Conservation (phyloP, 2,329 filamentous ascomycete species). For the Westerdykella ornata region DNA sequence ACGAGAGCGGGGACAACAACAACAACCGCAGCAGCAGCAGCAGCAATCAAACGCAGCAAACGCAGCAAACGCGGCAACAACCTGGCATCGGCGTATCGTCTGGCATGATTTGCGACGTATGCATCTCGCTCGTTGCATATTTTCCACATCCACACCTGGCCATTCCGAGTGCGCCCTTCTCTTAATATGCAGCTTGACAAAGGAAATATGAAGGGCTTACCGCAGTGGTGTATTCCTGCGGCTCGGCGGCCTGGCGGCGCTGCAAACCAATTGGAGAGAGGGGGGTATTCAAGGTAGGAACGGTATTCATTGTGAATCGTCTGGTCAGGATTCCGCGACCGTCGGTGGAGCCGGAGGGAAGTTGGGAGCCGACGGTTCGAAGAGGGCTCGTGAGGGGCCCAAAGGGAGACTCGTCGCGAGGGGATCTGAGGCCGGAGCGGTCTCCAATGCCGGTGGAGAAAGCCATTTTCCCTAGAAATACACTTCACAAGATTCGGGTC, state of each 20-base stretch:
- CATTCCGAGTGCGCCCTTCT: conserved; percentile 2
- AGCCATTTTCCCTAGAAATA: conserved; percentile 48
- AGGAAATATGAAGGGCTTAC: conserved; percentile 37
- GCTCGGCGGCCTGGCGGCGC: conserved; percentile 49
- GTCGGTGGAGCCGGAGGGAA: conserved; percentile 56
- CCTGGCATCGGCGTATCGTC: no score
- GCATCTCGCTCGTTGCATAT: no score
- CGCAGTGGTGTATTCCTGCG: conserved; percentile 48
- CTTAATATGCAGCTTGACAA: background rate
- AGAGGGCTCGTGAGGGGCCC: conserved; percentile 65
- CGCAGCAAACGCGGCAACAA: no score
- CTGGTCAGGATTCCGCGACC: conserved; percentile 72
- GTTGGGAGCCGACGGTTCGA: conserved; percentile 58
- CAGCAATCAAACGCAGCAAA: background rate
- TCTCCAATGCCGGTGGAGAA: conserved; percentile 57
- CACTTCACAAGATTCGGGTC: conserved; percentile 25
- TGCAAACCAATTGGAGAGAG: conserved; percentile 55
- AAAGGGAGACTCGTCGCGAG: conserved; percentile 68
- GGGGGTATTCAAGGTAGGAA: conserved; percentile 67
- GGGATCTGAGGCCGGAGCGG: conserved; percentile 70
- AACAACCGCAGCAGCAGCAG: background rate
- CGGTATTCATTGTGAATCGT: conserved; percentile 87
- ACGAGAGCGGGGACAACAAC: background rate
- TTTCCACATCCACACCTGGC: no score
- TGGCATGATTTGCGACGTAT: no score